Evolutionary conservation across 495 filamentous ascomycete species (phyloP), one percentile per base, ranked within the genome.

Genomic region (Neohortaea acidophila): DNA sequence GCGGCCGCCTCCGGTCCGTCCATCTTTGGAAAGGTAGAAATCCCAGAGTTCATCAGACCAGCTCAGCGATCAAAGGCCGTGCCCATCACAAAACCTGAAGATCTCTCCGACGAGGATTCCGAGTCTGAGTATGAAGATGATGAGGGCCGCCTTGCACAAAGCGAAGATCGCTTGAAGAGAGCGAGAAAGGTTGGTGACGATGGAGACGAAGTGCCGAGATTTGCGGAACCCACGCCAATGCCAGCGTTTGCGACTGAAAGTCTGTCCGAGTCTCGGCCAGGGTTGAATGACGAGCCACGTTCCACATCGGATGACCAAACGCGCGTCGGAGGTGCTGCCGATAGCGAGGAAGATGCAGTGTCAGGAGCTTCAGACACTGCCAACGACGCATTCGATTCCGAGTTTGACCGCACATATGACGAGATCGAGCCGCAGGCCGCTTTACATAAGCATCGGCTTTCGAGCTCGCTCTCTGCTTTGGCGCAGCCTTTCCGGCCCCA

Each of bases 11-110:
- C 39, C 17, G 28, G 49, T 15, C 38, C 44, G 11, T 39, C 37
- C 33, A 57, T 91, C 44, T 92, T 89, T 56, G 68, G 74, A n/a
- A 77, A 77, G 22, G 72, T 84, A 47, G 72, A 81, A 36, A 51
- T 83, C 11, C 49, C 42, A 19, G 73, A 84, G 12, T 61, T 72
- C 29, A 58, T 67, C 15, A 75, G 78, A 51, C 63, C 78, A 11
- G 38, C 58, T 2, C 81, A 80, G 60, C 70, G 72, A 37, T 80
- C 77, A 3, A 94, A 84, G 57, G 81, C 81, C 20, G 68, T 93
- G 41, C 82, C 84, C 2, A 89, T 93, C 36, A 60, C 86, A 11
- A 67, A 66, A 13, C 82, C 85, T 9, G 67, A 77, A 41, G 69
- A 58, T 30, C 37, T 39, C 33, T 60, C 44, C 14, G 25, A 35